A percentile compares a stretch with the other conserved stretches of the same genome.
Conservation (phyloP, 2,329 filamentous ascomycete genomes). For the Geoglossum cookeanum region DNA sequence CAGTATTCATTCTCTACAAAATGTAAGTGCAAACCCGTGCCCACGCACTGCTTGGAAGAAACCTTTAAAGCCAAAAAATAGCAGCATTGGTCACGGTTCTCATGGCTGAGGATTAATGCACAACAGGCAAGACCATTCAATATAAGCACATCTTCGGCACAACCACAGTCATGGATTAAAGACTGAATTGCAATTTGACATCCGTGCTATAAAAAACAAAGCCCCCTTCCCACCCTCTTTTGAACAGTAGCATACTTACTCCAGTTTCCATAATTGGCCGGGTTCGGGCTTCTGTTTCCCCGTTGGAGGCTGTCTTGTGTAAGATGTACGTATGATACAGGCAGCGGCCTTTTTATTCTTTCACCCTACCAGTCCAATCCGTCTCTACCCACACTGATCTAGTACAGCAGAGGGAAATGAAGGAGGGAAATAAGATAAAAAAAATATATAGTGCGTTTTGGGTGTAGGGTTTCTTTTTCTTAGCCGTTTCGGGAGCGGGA, state of each 20-base stretch:
- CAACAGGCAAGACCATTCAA: constrained; percentile 12
- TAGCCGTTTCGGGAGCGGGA: neutral
- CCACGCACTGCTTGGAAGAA: neutral
- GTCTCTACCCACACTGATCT: neutral
- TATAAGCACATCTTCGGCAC: constrained; percentile 99
- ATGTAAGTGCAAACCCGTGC: neutral
- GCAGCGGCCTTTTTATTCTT: neutral
- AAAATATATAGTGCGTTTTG: no score
- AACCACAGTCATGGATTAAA: constrained; percentile 60
- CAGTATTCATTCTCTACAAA: neutral
- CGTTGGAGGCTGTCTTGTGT: neutral
- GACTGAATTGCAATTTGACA: constrained; percentile 99
- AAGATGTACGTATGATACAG: neutral
- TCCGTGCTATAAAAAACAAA: constrained; percentile 49
- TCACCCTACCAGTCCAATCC: neutral
- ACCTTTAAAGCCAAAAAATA: neutral
- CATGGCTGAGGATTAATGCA: constrained; percentile 5
- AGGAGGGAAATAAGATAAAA: neutral
- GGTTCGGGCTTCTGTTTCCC: no score
- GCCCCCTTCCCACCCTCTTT: no score
- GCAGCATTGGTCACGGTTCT: neutral
- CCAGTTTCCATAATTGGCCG: no score
- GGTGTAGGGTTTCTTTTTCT: neutral
- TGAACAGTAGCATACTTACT: no score
- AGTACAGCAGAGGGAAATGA: neutral